These are phyloP conservation scores for Botrytis medusae DNA, from an alignment of 2,329 filamentous ascomycete species.

Conservation along the genomic window DNA sequence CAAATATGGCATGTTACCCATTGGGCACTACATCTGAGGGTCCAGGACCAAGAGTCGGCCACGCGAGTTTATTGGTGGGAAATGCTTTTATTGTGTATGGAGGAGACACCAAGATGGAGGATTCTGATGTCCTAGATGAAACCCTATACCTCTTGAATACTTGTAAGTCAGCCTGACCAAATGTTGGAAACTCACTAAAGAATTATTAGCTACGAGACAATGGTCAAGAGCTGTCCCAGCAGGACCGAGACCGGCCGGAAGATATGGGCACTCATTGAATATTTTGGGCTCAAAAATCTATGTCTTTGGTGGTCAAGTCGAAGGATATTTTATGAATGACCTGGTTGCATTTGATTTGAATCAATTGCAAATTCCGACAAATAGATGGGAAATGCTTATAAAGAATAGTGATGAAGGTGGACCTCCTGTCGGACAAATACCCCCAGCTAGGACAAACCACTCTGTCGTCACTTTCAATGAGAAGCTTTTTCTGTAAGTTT, in stretches of 20 bases:
- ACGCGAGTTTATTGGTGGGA: slow-evolving; percentile 89
- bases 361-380: slow-evolving; percentile 84
- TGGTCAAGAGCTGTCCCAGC: slow-evolving; percentile 94
- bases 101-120: slow-evolving; percentile 95
- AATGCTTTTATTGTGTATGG: slow-evolving; percentile 99
- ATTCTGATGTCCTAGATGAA: slow-evolving; percentile 87
- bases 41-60: slow-evolving; percentile 90
- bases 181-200: slow-evolving; percentile 27
- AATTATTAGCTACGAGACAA: slow-evolving; percentile 78
- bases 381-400: slow-evolving; percentile 93
- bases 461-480: slow-evolving; percentile 89
- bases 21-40: slow-evolving; percentile 90
- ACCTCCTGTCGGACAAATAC: slow-evolving; percentile 63
- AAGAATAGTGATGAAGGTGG: slow-evolving; percentile 66
- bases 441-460: slow-evolving; percentile 92
- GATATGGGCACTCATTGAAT: slow-evolving; percentile 95
- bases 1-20: slow-evolving; percentile 85
- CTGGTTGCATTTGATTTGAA: slow-evolving; percentile 94
- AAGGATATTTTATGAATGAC: slow-evolving; percentile 98
- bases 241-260: slow-evolving; percentile 79
- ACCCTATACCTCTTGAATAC: slow-evolving; percentile 96
- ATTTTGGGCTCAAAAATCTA: slow-evolving; percentile 96
- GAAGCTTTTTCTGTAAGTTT: slow-evolving; percentile 80
- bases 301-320: slow-evolving; percentile 95
- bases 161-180: slow-evolving; percentile 62